These are phyloP conservation scores for Leccinum arenicola DNA, from an alignment of 768 basidiomycete genomes.

Conservation along the genomic window DNA sequence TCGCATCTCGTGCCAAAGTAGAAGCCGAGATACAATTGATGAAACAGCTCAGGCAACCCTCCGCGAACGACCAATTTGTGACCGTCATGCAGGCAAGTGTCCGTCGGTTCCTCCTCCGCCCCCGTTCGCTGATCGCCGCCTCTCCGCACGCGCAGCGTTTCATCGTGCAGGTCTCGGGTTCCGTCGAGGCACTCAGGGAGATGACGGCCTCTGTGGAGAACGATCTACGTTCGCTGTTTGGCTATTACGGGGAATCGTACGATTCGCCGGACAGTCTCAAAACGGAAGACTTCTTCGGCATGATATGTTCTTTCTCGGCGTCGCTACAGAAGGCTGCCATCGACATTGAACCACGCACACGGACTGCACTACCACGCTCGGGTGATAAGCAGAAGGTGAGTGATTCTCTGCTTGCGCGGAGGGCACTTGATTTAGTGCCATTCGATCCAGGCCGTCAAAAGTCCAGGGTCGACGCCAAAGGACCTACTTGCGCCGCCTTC, in stretches of 20 bases:
- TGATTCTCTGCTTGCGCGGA: background rate
- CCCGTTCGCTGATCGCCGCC: background rate
- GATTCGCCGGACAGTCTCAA: conserved; percentile 62
- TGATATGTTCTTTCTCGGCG: conserved; percentile 71
- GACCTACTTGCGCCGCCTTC: conserved; percentile 39
- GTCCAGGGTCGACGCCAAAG: conserved; percentile 19
- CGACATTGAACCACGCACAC: conserved; percentile 39
- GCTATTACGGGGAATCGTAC: conserved; percentile 77
- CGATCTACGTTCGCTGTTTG: conserved; percentile 58
- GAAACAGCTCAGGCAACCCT: conserved; percentile 29
- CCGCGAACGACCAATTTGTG: conserved; percentile 58
- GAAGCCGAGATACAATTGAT: conserved; percentile 51
- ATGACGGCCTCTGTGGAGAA: conserved; percentile 55
- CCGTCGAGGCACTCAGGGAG: conserved; percentile 63
- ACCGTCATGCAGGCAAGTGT: conserved; percentile 63
- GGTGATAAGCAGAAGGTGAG: conserved; percentile 12
- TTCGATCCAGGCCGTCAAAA: conserved; percentile 43
- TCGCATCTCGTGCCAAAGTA: conserved; percentile 54
- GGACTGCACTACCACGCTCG: background rate
- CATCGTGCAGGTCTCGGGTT: conserved; percentile 38
- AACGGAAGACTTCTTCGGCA: conserved; percentile 80
- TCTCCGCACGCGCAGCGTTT: conserved; percentile 24
- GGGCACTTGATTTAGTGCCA: background rate
- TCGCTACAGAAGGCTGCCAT: conserved; percentile 73
- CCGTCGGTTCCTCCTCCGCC: background rate